Evolutionary conservation across 2,329 filamentous ascomycete species (phyloP).

Genomic region (Stagonosporopsis rhizophila): DNA sequence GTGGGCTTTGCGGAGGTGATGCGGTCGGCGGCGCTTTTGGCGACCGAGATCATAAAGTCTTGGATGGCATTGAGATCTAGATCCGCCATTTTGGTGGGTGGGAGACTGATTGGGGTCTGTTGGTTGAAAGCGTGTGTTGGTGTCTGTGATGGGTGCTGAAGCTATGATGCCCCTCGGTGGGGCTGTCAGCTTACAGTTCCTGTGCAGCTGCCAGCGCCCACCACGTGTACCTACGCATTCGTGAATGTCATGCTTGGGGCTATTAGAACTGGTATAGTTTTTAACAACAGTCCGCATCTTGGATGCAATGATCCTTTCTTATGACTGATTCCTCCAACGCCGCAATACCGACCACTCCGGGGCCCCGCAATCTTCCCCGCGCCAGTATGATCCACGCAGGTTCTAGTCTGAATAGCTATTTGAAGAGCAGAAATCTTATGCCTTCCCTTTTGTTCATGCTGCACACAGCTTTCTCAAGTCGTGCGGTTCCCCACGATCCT

Average conservation of each 20-base stretch:
- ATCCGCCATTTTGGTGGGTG: conserved; percentile 38
- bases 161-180: conserved; percentile 21
- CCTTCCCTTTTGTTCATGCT: background rate
- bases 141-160: background rate
- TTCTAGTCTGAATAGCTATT: background rate
- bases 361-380: conserved; percentile 15
- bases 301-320: too few species aligned
- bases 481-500: background rate
- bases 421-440: background rate
- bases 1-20: conserved; percentile 56
- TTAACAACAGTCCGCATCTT: background rate
- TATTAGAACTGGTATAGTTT: background rate
- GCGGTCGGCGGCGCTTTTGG: conserved; percentile 55
- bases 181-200: conserved; percentile 10
- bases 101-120: background rate
- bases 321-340: too few species aligned
- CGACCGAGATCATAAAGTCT: conserved; percentile 56
- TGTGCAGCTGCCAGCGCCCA: conserved; percentile 12
- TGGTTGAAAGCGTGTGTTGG: background rate
- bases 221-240: background rate
- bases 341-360: background rate
- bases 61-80: conserved; percentile 57
- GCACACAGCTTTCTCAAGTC: background rate
- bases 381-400: background rate
- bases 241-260: background rate